Percentiles rank a stretch among this genome's conserved stretches.
Evolutionary conservation across 495 filamentous ascomycete genomes (phyloP).

Genomic region (Mycothermus thermophilus): DNA sequence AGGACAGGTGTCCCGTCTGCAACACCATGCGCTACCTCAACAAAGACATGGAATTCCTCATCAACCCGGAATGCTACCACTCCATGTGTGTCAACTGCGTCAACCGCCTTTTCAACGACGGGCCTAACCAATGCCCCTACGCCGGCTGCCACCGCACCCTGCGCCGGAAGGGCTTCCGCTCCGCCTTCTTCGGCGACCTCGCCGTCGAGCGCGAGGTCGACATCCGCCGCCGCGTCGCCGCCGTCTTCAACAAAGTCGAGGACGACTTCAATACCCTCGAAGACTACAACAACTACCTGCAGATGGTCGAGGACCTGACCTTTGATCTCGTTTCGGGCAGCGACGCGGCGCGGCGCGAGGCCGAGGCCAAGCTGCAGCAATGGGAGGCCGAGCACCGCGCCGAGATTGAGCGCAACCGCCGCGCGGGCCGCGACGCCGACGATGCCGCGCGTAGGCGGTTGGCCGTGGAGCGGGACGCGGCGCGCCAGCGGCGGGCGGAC

Average conservation of each 20-base stretch:
- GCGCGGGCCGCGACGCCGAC: conserved; percentile 47
- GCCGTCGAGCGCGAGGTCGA: conserved; percentile 89
- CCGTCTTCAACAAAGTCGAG: conserved; percentile 73
- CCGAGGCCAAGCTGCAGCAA: conserved; percentile 51
- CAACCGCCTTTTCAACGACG: conserved; percentile 80
- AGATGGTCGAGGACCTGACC: conserved; percentile 79
- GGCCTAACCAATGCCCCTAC: conserved; percentile 81
- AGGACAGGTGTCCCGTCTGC: conserved; percentile 91
- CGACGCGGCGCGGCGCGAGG: conserved; percentile 44
- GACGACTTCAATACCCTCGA: conserved; percentile 76
- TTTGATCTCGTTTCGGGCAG: conserved; percentile 69
- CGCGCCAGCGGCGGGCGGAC: conserved; percentile 43
- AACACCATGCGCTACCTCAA: conserved; percentile 92
- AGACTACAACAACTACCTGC: conserved; percentile 87
- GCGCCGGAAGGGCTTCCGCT: conserved; percentile 68
- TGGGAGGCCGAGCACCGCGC: conserved; percentile 57
- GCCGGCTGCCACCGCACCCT: conserved; percentile 74
- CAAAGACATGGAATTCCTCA: conserved; percentile 79
- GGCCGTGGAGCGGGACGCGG: conserved; percentile 36
- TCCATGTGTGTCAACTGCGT: conserved; percentile 95
- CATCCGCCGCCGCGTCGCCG: conserved; percentile 65
- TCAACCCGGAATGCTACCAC: conserved; percentile 98
- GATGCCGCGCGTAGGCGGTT: conserved; percentile 23
- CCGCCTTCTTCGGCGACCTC: conserved; percentile 82
- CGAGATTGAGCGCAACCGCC: conserved; percentile 57